Base-by-base conservation (phyloP, 2,329 filamentous ascomycete genomes). In the Exophiala sp. region DNA sequence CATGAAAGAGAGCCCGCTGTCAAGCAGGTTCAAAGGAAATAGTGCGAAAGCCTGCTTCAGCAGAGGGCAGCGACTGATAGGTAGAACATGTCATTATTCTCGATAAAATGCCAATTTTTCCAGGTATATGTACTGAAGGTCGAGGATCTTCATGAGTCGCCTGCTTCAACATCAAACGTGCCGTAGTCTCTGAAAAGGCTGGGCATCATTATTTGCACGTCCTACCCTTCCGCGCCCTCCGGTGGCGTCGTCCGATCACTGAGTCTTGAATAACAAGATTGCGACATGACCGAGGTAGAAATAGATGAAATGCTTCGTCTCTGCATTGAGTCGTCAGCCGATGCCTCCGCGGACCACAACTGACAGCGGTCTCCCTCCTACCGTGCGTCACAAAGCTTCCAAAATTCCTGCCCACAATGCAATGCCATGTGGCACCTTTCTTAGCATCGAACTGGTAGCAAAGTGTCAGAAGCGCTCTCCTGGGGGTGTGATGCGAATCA, bases 261-360 rank as follows among this genome's bases (percentile, higher is more conserved):
- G 91, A 34, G 93, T 98, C 80, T 98, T 98, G 82, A 97, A 98
- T 46, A 98, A 83, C 49, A 98, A 80, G 67, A 98, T 97, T 53
- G 93, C 93, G 70, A 89, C 96, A 77, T 97, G 93, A 47, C 93
- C 93, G 53, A 98, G 85, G 75, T 98, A 98, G 76, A 98, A 98
- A 76, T 98, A 98, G 69, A 98, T 96, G 76, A 98, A 98, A 73
- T 98, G 93, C 75, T 97, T 97, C 22, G 93, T 97, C 72, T 97
- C 93, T 96, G 73, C 30, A 35, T 7, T 2, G 11, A 6, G 14
- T 34, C n/a, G 22, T 46, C 16, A 43, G 45, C 9, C 8, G 7
- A 43, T 9, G 9, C 32, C 9, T 13, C 18, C 14, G n/a, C 16
- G 5, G 22, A 32, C 29, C 11, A 13, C n/a, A 32, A 7, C 29